phyloP scores from a whole-genome alignment of 139 green algal genomes.

The Chlamydomonas schloesseri region DNA sequence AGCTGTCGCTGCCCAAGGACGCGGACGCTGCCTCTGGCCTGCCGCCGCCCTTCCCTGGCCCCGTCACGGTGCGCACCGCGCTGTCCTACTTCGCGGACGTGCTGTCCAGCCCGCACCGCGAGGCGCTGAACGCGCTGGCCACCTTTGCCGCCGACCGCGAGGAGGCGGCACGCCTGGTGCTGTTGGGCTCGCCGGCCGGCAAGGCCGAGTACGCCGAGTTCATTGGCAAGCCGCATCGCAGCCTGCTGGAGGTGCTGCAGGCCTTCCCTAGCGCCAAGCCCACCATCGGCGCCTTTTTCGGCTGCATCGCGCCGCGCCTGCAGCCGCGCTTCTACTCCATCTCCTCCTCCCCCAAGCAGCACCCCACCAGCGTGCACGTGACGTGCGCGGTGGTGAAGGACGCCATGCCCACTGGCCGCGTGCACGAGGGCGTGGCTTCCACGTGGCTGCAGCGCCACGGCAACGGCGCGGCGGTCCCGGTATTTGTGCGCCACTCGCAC shows the following conservation, averaged over 20 bases:
- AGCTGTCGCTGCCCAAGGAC: constrained; percentile 1
- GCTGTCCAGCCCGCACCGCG: constrained; percentile 78
- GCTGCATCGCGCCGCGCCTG: constrained; percentile 82
- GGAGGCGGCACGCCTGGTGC: constrained; percentile 72
- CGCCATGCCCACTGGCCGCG: constrained; percentile 73
- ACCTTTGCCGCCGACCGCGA: constrained; percentile 65
- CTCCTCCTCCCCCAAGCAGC: constrained; percentile 74
- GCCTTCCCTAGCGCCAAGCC: constrained; percentile 88
- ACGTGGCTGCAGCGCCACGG: constrained; percentile 64
- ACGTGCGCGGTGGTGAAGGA: constrained; percentile 85
- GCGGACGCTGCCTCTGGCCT: constrained; percentile 34
- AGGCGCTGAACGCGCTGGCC: constrained; percentile 82
- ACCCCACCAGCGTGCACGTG: constrained; percentile 80
- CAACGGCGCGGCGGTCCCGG: constrained; percentile 59
- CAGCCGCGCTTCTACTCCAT: constrained; percentile 94
- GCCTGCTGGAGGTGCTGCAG: constrained; percentile 84
- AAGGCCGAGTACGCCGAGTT: constrained; percentile 79
- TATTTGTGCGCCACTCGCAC: constrained; percentile 87
- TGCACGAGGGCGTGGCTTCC: constrained; percentile 85
- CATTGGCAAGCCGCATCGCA: constrained; percentile 65
- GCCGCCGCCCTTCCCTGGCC: constrained; percentile 70
- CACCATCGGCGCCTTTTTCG: constrained; percentile 91
- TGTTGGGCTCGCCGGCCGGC: constrained; percentile 71
- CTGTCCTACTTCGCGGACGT: constrained; percentile 89
- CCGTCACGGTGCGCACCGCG: constrained; percentile 74